Evolutionary conservation across 1,139 yeast genomes (phyloP).

Genomic region (Candida dubliniensis): DNA sequence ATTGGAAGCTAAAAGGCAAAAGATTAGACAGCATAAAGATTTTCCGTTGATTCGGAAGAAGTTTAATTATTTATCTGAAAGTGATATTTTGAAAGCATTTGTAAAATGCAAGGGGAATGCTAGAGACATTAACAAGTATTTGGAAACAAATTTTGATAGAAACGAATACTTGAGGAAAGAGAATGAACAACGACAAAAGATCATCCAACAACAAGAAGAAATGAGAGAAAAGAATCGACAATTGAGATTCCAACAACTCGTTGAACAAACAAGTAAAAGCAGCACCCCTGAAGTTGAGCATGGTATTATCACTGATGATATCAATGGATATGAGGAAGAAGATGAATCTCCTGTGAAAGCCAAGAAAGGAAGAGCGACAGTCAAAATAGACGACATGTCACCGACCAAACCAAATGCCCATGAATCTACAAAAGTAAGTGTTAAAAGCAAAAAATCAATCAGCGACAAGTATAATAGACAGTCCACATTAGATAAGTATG

Average conservation of each 20-base stretch:
- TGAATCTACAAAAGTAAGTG: conserved; percentile 56
- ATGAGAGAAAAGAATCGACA: conserved; percentile 14
- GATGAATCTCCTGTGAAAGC: conserved; percentile 36
- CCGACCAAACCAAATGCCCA: conserved; percentile 20
- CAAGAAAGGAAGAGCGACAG: conserved; percentile 32
- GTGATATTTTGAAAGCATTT: conserved; percentile 60
- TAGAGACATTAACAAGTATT: conserved; percentile 52
- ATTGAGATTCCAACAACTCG: conserved; percentile 16
- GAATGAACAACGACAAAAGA: conserved; percentile 17
- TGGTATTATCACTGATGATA: neutral
- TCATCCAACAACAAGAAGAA: conserved; percentile 20
- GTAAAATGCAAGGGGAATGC: conserved; percentile 59
- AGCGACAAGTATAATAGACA: conserved; percentile 48
- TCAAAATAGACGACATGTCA: conserved; percentile 20
- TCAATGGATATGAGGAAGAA: conserved; percentile 20
- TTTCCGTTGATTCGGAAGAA: conserved; percentile 49
- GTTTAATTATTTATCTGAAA: conserved; percentile 47
- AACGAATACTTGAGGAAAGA: conserved; percentile 28
- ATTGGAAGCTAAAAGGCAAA: conserved; percentile 39
- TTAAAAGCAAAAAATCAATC: conserved; percentile 56
- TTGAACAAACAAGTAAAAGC: conserved; percentile 11
- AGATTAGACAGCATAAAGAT: conserved; percentile 43
- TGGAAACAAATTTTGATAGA: conserved; percentile 38
- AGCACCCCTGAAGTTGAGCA: conserved; percentile 8
- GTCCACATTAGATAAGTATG: conserved; percentile 24